These are phyloP conservation scores for Solanum dulcamara DNA, from an alignment of 257 asterid genomes.

Conservation along the genomic window DNA sequence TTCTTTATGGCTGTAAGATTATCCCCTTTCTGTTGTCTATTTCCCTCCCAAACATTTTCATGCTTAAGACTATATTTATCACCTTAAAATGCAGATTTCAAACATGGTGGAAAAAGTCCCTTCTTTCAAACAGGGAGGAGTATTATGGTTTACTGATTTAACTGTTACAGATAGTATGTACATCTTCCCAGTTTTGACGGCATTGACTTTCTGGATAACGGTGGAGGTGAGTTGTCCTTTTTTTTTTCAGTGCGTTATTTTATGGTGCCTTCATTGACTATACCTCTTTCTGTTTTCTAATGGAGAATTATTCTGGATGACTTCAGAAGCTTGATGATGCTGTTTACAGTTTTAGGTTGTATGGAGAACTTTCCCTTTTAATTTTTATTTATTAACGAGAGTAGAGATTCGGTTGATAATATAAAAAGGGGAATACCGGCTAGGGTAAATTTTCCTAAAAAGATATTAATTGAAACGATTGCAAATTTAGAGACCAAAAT, in stretches of 20 bases:
- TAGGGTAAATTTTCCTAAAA: not conserved
- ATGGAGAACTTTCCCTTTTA: not conserved
- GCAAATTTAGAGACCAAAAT: not conserved
- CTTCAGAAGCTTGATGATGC: not conserved
- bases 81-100: slow-evolving; percentile 34
- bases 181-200: slow-evolving; percentile 69
- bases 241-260: not conserved
- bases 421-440: not conserved
- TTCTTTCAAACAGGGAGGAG: slow-evolving; percentile 85
- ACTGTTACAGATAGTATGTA: slow-evolving; percentile 73
- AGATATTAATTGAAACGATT: not conserved
- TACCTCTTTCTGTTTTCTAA: not conserved
- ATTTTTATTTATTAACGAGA: not conserved
- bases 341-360: not conserved
- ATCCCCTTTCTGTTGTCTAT: not conserved
- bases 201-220: slow-evolving; percentile 77
- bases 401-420: not conserved
- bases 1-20: slow-evolving; percentile 87
- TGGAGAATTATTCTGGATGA: not conserved
- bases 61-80: not conserved
- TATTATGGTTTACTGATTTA: slow-evolving; percentile 83
- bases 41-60: not conserved
- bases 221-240: slow-evolving; percentile 59
- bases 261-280: not conserved
- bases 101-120: slow-evolving; percentile 89